A percentile compares a stretch with the other conserved stretches of the same genome.
Evolutionary conservation across 805 yeast species (phyloP).

Genomic region (Ascoidea asiatica): DNA sequence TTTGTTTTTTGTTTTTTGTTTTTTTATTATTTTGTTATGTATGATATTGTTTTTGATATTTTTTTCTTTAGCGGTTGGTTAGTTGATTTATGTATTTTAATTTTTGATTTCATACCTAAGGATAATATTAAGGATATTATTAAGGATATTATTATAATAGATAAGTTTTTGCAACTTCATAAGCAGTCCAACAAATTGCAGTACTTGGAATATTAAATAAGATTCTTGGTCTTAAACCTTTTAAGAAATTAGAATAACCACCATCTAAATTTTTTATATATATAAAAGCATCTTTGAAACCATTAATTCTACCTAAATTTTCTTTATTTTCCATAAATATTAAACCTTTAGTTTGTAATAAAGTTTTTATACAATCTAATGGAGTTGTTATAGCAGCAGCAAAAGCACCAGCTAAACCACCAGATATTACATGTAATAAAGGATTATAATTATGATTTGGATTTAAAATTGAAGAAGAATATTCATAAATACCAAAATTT

Average conservation of each 20-base stretch:
- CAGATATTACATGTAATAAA: slow-evolving; percentile 79
- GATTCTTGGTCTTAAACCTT: slow-evolving; percentile 86
- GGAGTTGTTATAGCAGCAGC: slow-evolving; percentile 96
- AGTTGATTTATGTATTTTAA: too few species aligned
- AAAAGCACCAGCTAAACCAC: slow-evolving; percentile 87
- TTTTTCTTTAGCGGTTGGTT: too few species aligned
- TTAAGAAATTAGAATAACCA: slow-evolving; percentile 54
- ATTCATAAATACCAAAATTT: slow-evolving; percentile 87
- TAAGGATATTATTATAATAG: slow-evolving; percentile 16
- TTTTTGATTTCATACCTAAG: too few species aligned
- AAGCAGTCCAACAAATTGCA: slow-evolving; percentile 95
- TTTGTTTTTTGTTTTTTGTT: too few species aligned
- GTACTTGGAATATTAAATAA: slow-evolving; percentile 91
- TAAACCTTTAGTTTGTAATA: slow-evolving; percentile 66
- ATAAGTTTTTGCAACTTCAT: slow-evolving; percentile 87
- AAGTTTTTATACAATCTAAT: slow-evolving; percentile 84
- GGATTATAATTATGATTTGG: slow-evolving; percentile 78
- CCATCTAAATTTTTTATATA: slow-evolving; percentile 35
- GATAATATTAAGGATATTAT: too few species aligned
- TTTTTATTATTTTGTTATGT: too few species aligned
- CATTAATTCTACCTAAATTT: slow-evolving; percentile 2
- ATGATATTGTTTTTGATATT: too few species aligned
- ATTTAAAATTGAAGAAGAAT: slow-evolving; percentile 62
- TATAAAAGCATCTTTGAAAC: slow-evolving; percentile 45
- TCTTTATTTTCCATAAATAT: slow-evolving; percentile 16